phyloP scores from a whole-genome alignment of 163 green algal species.

The Trebouxia gelatinosa region DNA sequence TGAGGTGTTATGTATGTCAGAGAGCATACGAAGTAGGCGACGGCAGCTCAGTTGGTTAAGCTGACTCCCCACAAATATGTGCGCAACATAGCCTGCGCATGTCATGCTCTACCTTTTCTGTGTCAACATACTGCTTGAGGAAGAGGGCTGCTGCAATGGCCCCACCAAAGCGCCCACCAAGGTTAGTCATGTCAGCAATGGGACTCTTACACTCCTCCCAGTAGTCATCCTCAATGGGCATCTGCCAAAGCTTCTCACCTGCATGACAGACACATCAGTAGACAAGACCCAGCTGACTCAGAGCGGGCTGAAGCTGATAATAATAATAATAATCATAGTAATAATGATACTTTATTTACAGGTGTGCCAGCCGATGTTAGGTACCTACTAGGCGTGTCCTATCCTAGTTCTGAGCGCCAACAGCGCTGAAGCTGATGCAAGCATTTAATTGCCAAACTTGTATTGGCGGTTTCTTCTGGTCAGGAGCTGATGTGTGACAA shows the following conservation, averaged over 20 bases:
- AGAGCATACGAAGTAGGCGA: no score
- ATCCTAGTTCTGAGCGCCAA: no score
- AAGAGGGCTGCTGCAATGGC: conserved; percentile 95
- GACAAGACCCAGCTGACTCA: neutral
- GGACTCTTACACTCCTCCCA: conserved; percentile 80
- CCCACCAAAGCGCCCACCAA: conserved; percentile 62
- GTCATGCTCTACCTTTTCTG: conserved; percentile 67
- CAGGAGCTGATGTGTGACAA: no score
- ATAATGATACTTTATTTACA: neutral
- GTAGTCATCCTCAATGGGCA: conserved; percentile 94
- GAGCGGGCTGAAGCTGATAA: neutral
- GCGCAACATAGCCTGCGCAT: no score
- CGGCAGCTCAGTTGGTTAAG: no score
- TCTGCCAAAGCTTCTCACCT: conserved; percentile 93
- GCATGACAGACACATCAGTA: conserved; percentile 21
- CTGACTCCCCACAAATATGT: no score
- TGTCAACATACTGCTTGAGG: conserved; percentile 89
- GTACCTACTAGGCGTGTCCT: no score
- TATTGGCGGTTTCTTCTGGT: no score
- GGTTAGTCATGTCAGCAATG: conserved; percentile 56
- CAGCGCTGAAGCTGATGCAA: no score
- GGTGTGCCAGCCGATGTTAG: no score
- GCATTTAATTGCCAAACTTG: no score
- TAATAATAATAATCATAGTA: neutral
- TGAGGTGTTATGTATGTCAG: no score